These are phyloP conservation scores for Aspergillaceae sp. DNA, from an alignment of 2,329 filamentous ascomycete genomes.

Conservation along the genomic window DNA sequence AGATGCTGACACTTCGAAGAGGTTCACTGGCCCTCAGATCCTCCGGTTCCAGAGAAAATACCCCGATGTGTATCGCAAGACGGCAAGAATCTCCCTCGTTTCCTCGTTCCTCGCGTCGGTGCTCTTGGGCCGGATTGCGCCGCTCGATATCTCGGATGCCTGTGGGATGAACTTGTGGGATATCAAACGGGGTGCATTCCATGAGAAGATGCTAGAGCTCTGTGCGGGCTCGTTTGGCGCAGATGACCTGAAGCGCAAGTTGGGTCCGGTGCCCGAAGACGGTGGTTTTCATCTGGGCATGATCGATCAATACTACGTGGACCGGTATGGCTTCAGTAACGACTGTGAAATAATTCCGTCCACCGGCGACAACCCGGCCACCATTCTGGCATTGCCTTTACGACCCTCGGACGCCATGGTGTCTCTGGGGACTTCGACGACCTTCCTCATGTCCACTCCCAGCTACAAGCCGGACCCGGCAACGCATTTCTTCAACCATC, in stretches of 20 bases:
- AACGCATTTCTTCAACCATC: conserved; percentile 98
- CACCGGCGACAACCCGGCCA: conserved; percentile 93
- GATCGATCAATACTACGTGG: conserved; percentile 69
- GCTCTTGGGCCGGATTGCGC: conserved; percentile 75
- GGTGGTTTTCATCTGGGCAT: conserved; percentile 69
- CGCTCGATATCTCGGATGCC: conserved; percentile 87
- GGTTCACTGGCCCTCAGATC: conserved; percentile 97
- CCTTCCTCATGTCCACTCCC: conserved; percentile 95
- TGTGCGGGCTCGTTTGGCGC: conserved; percentile 59
- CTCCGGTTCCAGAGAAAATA: conserved; percentile 74
- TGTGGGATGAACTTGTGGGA: conserved; percentile 98
- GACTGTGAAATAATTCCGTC: conserved; percentile 75
- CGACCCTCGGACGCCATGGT: conserved; percentile 87
- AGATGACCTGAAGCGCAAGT: conserved; percentile 61
- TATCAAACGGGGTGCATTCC: conserved; percentile 64
- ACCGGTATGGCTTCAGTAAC: conserved; percentile 65
- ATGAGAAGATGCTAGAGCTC: conserved; percentile 64
- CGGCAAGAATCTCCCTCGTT: conserved; percentile 80
- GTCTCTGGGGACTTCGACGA: conserved; percentile 87
- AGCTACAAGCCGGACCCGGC: conserved; percentile 79
- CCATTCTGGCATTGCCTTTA: conserved; percentile 83
- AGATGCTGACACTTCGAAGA: conserved; percentile 41
- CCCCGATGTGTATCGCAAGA: conserved; percentile 70
- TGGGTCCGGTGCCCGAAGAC: conserved; percentile 71
- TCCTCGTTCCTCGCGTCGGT: conserved; percentile 92